Evolutionary conservation across 176 grass and related monocot genomes (phyloP).

Genomic region (Triticum monococcum): DNA sequence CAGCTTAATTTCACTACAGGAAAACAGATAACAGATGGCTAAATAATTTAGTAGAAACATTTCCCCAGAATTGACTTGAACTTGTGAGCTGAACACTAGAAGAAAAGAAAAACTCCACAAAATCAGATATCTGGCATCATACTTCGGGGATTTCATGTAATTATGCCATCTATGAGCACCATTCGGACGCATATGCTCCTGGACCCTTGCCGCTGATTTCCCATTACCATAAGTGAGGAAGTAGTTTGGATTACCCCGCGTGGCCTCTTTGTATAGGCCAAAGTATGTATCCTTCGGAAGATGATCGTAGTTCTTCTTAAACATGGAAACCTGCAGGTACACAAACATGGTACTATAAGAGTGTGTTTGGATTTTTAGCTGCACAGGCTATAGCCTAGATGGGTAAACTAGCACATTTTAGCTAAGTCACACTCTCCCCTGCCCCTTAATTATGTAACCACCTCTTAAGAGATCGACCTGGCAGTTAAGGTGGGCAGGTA

Average conservation of each 20-base stretch:
- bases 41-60: not conserved
- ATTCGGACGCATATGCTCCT: constrained; percentile 90
- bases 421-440: not conserved
- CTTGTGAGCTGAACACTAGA: not conserved
- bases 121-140: constrained; percentile 26
- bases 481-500: not conserved
- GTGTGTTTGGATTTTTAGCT: not conserved
- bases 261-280: constrained; percentile 99
- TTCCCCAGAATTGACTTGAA: not conserved
- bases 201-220: constrained; percentile 93
- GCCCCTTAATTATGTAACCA: not conserved
- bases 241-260: constrained; percentile 95
- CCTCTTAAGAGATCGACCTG: not conserved
- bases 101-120: not conserved
- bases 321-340: constrained; percentile 81
- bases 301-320: constrained; percentile 99
- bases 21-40: constrained; percentile 17
- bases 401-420: not conserved
- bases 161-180: constrained; percentile 99
- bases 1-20: constrained; percentile 85
- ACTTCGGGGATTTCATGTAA: constrained; percentile 98
- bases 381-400: not conserved
- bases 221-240: constrained; percentile 98
- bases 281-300: constrained; percentile 99
- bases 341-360: not conserved